These are phyloP conservation scores for Sclerotinia nivalis DNA, from an alignment of 2,329 filamentous ascomycete species.

Conservation along the genomic window DNA sequence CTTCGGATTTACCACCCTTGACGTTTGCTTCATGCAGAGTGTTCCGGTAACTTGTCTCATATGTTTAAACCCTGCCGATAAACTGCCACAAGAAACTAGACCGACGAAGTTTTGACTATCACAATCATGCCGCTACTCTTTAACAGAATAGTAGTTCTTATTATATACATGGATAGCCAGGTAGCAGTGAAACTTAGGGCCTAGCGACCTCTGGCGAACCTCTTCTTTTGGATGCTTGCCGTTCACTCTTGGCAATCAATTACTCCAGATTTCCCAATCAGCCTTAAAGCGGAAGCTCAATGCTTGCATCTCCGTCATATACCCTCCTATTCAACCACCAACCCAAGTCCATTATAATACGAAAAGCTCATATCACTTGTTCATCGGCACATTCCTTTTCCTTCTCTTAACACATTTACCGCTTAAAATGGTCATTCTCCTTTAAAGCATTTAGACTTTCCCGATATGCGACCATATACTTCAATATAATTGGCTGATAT, in stretches of 20 bases:
- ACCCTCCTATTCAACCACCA: constrained; percentile 33
- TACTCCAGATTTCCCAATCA: constrained; percentile 42
- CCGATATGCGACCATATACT: constrained; percentile 32
- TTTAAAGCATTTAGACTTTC: constrained; percentile 24
- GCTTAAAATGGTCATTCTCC: constrained; percentile 33
- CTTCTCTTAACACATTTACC: constrained; percentile 29
- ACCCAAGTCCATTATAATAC: constrained; percentile 28
- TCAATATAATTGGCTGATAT: constrained; percentile 36
- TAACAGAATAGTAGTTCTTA: constrained; percentile 21
- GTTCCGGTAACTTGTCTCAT: constrained; percentile 15
- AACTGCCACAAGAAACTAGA: constrained; percentile 6
- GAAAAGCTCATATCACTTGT: constrained; percentile 30
- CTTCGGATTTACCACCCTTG: constrained; percentile 14
- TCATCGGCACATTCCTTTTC: constrained; percentile 34
- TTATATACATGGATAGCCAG: constrained; percentile 33
- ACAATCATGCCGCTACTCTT: constrained; percentile 1
- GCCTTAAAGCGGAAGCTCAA: constrained; percentile 41
- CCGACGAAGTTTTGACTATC: not conserved
- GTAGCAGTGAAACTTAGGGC: constrained; percentile 34
- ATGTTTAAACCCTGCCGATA: constrained; percentile 10
- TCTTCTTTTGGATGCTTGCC: constrained; percentile 33
- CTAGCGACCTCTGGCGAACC: constrained; percentile 31
- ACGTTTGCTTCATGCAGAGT: constrained; percentile 15
- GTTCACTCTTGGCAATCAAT: constrained; percentile 32
- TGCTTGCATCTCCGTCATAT: constrained; percentile 38